Conservation (phyloP, 2,329 filamentous ascomycete species). For the Nothomitra cinnamomea region DNA sequence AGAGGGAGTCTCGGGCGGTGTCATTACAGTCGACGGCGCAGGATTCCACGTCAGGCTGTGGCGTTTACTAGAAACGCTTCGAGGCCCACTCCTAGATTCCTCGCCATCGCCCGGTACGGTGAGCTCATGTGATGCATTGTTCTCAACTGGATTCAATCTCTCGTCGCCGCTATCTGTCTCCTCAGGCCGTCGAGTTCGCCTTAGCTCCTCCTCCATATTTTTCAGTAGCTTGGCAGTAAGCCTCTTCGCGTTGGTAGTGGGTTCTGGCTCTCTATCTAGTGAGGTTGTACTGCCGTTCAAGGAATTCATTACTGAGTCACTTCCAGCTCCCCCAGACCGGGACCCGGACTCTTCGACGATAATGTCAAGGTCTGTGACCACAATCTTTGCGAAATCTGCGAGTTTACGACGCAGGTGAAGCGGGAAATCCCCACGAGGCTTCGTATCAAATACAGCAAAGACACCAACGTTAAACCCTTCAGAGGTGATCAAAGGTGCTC, state of each 20-base stretch:
- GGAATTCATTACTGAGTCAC: constrained; percentile 1
- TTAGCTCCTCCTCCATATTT: neutral
- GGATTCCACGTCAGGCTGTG: neutral
- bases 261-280: neutral
- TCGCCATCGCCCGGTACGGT: neutral
- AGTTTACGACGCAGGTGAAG: constrained; percentile 14
- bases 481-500: constrained; percentile 18
- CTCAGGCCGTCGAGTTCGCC: neutral
- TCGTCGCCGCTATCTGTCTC: neutral
- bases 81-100: neutral
- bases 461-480: constrained; percentile 18
- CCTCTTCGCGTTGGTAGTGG: neutral
- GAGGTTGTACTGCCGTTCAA: neutral
- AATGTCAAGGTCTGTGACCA: constrained; percentile 12
- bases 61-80: neutral
- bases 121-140: neutral
- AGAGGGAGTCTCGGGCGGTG: neutral
- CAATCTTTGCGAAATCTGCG: constrained; percentile 15
- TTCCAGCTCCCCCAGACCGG: constrained; percentile 6
- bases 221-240: neutral
- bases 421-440: constrained; percentile 15
- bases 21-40: neutral
- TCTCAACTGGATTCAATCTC: neutral
- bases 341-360: constrained; percentile 10
- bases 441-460: constrained; percentile 17